phyloP scores from a whole-genome alignment of 2,329 filamentous ascomycete genomes.

The Cladorrhinum sp. region DNA sequence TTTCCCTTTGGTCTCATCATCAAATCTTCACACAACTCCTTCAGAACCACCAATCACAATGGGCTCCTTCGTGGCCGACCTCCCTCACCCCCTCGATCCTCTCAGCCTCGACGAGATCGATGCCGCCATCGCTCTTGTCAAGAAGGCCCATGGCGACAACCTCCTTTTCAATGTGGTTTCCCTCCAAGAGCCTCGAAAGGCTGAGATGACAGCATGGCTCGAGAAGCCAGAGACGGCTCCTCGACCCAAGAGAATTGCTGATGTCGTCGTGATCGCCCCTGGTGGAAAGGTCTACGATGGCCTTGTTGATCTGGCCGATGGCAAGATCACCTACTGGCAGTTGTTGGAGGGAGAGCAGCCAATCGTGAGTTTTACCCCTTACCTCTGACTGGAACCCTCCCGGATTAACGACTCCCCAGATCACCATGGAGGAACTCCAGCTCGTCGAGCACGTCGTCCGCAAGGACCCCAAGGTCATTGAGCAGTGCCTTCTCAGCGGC shows the following conservation, averaged over 20 bases:
- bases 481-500: conserved; percentile 81
- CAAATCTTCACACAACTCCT: not conserved
- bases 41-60: conserved; percentile 13
- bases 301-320: conserved; percentile 67
- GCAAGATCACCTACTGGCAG: conserved; percentile 71
- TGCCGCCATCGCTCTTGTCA: conserved; percentile 64
- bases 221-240: conserved; percentile 58
- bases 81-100: conserved; percentile 71
- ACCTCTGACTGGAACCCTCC: not conserved
- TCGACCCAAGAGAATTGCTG: conserved; percentile 69
- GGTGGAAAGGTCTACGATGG: conserved; percentile 82
- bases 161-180: conserved; percentile 86
- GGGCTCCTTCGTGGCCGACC: conserved; percentile 14
- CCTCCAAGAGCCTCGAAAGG: conserved; percentile 80
- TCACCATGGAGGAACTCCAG: conserved; percentile 87
- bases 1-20: not conserved
- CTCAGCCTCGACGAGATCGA: conserved; percentile 72
- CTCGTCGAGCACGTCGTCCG: conserved; percentile 73
- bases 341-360: conserved; percentile 75
- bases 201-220: conserved; percentile 77
- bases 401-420: conserved; percentile 44
- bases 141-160: conserved; percentile 60
- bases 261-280: conserved; percentile 77
- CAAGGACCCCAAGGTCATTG: conserved; percentile 80
- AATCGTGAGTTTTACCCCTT: conserved; percentile 51